phyloP scores from a whole-genome alignment of 495 filamentous ascomycete species.

The Penicillium subrubescens region DNA sequence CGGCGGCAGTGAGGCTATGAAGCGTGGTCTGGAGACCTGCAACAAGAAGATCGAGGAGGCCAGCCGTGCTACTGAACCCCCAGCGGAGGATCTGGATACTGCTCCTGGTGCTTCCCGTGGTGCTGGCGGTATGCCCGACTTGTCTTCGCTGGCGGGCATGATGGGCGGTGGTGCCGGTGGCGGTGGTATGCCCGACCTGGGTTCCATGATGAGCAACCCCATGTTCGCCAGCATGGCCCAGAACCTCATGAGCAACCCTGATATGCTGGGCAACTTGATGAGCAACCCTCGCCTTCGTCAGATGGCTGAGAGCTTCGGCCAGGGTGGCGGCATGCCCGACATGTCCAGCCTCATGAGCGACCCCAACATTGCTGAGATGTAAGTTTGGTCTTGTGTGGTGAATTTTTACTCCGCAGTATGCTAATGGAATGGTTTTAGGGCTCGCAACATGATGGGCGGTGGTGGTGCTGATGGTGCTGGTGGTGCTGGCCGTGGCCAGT shows the following conservation, averaged over 20 bases:
- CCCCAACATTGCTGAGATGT: constrained; percentile 91
- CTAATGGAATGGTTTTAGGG: constrained; percentile 51
- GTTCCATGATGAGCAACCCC: constrained; percentile 89
- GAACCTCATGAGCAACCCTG: constrained; percentile 94
- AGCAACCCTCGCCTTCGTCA: constrained; percentile 84
- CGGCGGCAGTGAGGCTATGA: constrained; percentile 81
- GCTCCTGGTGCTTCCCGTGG: constrained; percentile 48
- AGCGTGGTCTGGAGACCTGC: constrained; percentile 90
- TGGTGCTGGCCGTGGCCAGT: constrained; percentile 38
- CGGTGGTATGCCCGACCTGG: constrained; percentile 84
- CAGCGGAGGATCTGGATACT: constrained; percentile 51
- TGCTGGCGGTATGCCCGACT: constrained; percentile 78
- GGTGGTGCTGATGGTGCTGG: constrained; percentile 46
- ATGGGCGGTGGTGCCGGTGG: constrained; percentile 63
- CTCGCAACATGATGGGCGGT: constrained; percentile 76
- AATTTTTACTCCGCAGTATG: background rate
- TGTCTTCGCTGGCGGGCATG: constrained; percentile 71
- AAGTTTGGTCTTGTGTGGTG: constrained; percentile 43
- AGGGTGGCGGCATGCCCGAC: constrained; percentile 79
- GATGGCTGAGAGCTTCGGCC: constrained; percentile 63
- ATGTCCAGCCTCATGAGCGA: constrained; percentile 82
- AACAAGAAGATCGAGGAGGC: constrained; percentile 78
- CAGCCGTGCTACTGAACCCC: constrained; percentile 50
- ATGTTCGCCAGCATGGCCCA: constrained; percentile 97
- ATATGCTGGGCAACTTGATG: constrained; percentile 87